phyloP scores from a whole-genome alignment of 805 yeast genomes.

The Blastobotrys muscicola region DNA sequence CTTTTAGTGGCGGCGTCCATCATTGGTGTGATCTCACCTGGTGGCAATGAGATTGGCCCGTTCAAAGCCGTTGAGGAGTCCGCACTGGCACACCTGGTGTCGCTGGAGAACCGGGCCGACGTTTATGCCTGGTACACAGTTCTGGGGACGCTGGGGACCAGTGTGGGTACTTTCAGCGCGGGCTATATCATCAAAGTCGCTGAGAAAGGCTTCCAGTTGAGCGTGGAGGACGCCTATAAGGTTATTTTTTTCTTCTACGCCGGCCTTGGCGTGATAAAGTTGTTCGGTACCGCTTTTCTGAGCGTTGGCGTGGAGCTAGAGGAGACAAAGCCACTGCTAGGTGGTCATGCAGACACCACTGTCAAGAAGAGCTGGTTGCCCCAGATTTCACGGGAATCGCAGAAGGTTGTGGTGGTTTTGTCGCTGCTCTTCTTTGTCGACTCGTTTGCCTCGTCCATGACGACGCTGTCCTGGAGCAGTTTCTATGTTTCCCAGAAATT shows the following conservation, averaged over 20 bases:
- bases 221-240: conserved; percentile 36
- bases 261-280: conserved; percentile 39
- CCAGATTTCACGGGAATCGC: conserved; percentile 17
- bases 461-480: conserved; percentile 83
- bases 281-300: conserved; percentile 35
- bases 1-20: conserved; percentile 33
- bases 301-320: conserved; percentile 25
- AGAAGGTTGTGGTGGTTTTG: conserved; percentile 10
- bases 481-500: conserved; percentile 50
- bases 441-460: conserved; percentile 80
- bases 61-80: conserved; percentile 50
- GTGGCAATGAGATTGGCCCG: conserved; percentile 54
- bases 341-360: not conserved
- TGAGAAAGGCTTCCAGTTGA: not conserved
- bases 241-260: conserved; percentile 46
- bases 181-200: conserved; percentile 27
- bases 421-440: conserved; percentile 57
- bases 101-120: conserved; percentile 38
- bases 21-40: conserved; percentile 46
- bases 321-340: not conserved
- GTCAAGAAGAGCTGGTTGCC: not conserved
- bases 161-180: conserved; percentile 36
- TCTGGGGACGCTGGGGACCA: conserved; percentile 39
- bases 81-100: conserved; percentile 38
- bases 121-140: conserved; percentile 51